These are phyloP conservation scores for Leishmania major DNA, from an alignment of 208 protist genomes.

Conservation along the genomic window DNA sequence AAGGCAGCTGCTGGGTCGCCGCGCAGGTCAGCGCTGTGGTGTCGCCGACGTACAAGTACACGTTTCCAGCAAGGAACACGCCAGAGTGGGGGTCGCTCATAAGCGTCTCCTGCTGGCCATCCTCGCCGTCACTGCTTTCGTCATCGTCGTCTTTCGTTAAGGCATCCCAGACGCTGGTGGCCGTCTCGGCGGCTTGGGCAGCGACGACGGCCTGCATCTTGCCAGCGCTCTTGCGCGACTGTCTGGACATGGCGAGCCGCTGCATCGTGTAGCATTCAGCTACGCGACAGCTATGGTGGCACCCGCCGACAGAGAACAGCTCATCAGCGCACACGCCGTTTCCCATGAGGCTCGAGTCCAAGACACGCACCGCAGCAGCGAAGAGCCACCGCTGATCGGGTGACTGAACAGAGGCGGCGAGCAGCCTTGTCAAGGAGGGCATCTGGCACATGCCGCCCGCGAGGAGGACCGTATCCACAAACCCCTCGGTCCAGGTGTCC, in stretches of 20 bases:
- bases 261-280: conserved; percentile 28
- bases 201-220: conserved; percentile 21
- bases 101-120: conserved; percentile 5
- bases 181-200: conserved; percentile 28
- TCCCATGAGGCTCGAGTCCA: conserved; percentile 40
- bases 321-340: conserved; percentile 71
- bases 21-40: conserved; percentile 21
- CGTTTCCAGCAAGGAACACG: conserved; percentile 33
- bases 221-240: conserved; percentile 21
- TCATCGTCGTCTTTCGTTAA: conserved; percentile 28
- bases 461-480: conserved; percentile 63
- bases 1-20: conserved; percentile 11
- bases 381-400: conserved; percentile 23
- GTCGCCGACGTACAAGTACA: conserved; percentile 56
- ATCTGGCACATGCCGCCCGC: conserved; percentile 85
- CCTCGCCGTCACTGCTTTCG: conserved; percentile 14
- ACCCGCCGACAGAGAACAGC: conserved; percentile 64
- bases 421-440: conserved; percentile 46
- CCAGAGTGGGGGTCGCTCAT: conserved; percentile 12
- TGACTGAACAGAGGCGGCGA: conserved; percentile 37
- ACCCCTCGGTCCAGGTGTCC: conserved; percentile 13
- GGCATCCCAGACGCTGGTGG: conserved; percentile 23
- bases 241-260: conserved; percentile 14
- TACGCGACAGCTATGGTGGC: conserved; percentile 66
- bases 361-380: conserved; percentile 24